Evolutionary conservation across 179 eudicot species (phyloP), one percentile per base, ranked within the genome.

Genomic region (Beta corolliflora): DNA sequence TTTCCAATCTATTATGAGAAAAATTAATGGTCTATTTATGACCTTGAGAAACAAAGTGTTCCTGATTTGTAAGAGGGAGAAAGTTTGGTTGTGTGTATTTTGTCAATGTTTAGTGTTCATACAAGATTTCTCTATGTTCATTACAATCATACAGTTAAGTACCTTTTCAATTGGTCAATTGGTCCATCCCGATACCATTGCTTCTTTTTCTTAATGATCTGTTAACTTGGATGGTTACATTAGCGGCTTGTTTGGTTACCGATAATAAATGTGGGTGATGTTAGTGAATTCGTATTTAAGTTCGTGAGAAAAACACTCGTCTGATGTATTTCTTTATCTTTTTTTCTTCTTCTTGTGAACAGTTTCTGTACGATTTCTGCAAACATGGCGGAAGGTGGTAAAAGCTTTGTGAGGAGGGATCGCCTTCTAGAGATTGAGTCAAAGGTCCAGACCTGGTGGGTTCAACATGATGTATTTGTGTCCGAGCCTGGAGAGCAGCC

Each of bases 371-470:
- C 71, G 14, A 31, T 60, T 69, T n/a, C 71, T 73, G 44, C 65
- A 7, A 65, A 81, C 63, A 83, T 83, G 86, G 80, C 80, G n/a
- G 86, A 77, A 71, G 63, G 87, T 63, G 86, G 84, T 77, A 92
- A 85, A 78, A 90, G 96, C 85, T 88, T 89, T 85, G 92, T 89
- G 14, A 85, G 93, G 83, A 89, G 97, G 79, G 96, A 93, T 69
- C 81, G 70, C 19, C 94, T 93, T 82, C 84, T 88, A 72, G 92
- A 90, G 60, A 92, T 93, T 23, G 96, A 91, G 81, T 73, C 87
- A 1, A 75, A 82, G 82, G 94, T 85, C 50, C 91, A 76, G 11
- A 66, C 81, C 41, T 85, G 88, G 90, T 93, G 97, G 97, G 86
- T 86, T 6, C 88, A 92, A 69, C 76, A 81, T 29, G 87, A 79